These are phyloP conservation scores for Hansenula lynferdii DNA, from an alignment of 1,139 yeast species.

Conservation along the genomic window DNA sequence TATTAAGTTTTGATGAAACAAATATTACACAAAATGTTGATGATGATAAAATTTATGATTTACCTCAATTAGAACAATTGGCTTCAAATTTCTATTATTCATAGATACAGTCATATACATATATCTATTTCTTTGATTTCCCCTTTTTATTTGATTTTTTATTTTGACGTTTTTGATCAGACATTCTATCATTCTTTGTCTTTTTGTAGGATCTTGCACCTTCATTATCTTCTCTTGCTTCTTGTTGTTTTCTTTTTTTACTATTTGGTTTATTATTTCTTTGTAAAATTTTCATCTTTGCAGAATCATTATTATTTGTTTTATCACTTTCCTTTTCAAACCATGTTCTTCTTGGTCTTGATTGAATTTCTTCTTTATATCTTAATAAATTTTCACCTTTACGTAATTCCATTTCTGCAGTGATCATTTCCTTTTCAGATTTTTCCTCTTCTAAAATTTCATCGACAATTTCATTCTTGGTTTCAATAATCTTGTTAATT, in stretches of 20 bases:
- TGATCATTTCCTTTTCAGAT: constrained; percentile 75
- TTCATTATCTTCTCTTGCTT: constrained; percentile 35
- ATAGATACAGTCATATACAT: constrained; percentile 2
- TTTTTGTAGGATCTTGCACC: constrained; percentile 57
- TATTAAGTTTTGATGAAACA: constrained; percentile 37
- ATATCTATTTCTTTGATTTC: constrained; percentile 21
- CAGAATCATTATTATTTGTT: constrained; percentile 25
- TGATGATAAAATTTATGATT: constrained; percentile 31
- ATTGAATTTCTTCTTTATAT: constrained; percentile 74
- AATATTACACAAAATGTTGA: constrained; percentile 18
- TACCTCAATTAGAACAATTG: constrained; percentile 36
- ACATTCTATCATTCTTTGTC: constrained; percentile 59
- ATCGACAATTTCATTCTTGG: constrained; percentile 54
- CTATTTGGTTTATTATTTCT: constrained; percentile 40
- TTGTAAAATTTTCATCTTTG: constrained; percentile 26
- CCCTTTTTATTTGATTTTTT: constrained; percentile 28
- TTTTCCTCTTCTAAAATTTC: constrained; percentile 88
- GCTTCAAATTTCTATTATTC: constrained; percentile 41
- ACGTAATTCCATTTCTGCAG: constrained; percentile 86
- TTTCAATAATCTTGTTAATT: constrained; percentile 53
- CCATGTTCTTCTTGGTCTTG: constrained; percentile 97
- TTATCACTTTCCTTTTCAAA: constrained; percentile 77
- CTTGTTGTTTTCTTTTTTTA: constrained; percentile 59
- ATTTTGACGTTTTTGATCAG: constrained; percentile 38
- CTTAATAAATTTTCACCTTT: constrained; percentile 82